Conservation (phyloP, 257 asterid genomes). For the Leptodermis oblonga region DNA sequence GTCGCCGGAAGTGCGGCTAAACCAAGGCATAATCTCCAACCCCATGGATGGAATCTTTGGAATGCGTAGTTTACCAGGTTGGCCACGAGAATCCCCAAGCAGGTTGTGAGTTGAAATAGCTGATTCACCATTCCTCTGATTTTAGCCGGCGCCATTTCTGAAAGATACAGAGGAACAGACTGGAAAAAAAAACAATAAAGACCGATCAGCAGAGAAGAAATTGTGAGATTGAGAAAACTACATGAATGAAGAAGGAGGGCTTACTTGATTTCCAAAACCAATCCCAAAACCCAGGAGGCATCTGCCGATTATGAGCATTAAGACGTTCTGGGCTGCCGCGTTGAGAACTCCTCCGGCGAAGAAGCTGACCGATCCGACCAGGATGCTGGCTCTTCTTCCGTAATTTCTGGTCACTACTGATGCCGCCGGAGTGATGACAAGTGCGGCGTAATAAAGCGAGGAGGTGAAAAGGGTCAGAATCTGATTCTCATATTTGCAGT, state of each 20-base stretch:
- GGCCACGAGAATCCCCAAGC: slow-evolving; percentile 60
- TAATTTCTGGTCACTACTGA: slow-evolving; percentile 53
- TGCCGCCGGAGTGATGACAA: slow-evolving; percentile 58
- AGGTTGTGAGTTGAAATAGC: slow-evolving; percentile 64
- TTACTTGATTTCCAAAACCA: slow-evolving; percentile 87
- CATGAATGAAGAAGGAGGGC: slow-evolving; percentile 2
- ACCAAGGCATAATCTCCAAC: slow-evolving; percentile 77
- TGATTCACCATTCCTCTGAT: slow-evolving; percentile 66
- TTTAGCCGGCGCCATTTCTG: slow-evolving; percentile 85
- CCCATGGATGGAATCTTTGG: slow-evolving; percentile 58
- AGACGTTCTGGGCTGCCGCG: slow-evolving; percentile 48
- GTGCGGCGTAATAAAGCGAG: slow-evolving; percentile 71
- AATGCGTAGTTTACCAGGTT: slow-evolving; percentile 57
- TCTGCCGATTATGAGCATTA: slow-evolving; percentile 70
- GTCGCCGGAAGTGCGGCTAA: slow-evolving; percentile 66
- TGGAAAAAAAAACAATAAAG: slow-evolving; percentile 16
- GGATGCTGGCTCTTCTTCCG: slow-evolving; percentile 61
- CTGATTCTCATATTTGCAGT: slow-evolving; percentile 76
- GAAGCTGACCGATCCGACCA: slow-evolving; percentile 65
- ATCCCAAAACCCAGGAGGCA: slow-evolving; percentile 74
- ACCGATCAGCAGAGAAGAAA: not conserved
- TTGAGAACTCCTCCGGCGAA: slow-evolving; percentile 57
- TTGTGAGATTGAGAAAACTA: too few relatives aligned
- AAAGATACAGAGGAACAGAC: slow-evolving; percentile 79
- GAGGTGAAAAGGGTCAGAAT: slow-evolving; percentile 80